A percentile compares a stretch with the other conserved stretches of the same genome.
These are phyloP conservation scores for Mrakia blollopis DNA, from an alignment of 768 basidiomycete species.

Conservation along the genomic window DNA sequence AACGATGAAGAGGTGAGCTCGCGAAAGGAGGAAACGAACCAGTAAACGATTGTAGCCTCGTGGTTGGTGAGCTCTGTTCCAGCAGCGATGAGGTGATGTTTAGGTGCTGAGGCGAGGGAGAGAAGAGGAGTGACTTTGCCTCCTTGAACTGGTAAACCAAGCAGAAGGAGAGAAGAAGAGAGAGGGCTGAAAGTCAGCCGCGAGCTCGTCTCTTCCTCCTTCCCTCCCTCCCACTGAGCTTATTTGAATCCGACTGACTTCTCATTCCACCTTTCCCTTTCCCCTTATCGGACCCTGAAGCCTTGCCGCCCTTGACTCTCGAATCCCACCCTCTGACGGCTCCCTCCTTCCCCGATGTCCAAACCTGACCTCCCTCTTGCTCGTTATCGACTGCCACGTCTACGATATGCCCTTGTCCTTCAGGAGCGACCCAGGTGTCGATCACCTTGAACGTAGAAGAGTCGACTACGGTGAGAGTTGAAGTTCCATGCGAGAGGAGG, in stretches of 20 bases:
- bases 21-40: slow-evolving; percentile 53
- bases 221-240: background rate
- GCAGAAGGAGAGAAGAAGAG: background rate
- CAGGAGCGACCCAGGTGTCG: slow-evolving; percentile 22
- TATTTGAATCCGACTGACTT: background rate
- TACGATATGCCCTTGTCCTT: slow-evolving; percentile 7
- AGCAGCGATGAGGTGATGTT: slow-evolving; percentile 69
- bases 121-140: slow-evolving; percentile 32
- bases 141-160: slow-evolving; percentile 21
- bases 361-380: slow-evolving; percentile 1
- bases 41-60: slow-evolving; percentile 78
- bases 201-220: background rate
- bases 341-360: slow-evolving; percentile 29
- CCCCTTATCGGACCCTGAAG: background rate
- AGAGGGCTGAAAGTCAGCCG: background rate
- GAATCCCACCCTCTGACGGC: slow-evolving; percentile 24
- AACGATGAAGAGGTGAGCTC: slow-evolving; percentile 10
- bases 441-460: background rate
- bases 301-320: slow-evolving; percentile 28
- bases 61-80: slow-evolving; percentile 76
- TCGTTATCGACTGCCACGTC: slow-evolving; percentile 14
- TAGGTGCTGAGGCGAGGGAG: slow-evolving; percentile 56
- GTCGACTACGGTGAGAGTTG: slow-evolving; percentile 27
- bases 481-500: slow-evolving; percentile 28
- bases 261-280: slow-evolving; percentile 11